Base-by-base conservation (phyloP, 1,284 basidiomycete genomes). In the Puccinia novopanici region DNA sequence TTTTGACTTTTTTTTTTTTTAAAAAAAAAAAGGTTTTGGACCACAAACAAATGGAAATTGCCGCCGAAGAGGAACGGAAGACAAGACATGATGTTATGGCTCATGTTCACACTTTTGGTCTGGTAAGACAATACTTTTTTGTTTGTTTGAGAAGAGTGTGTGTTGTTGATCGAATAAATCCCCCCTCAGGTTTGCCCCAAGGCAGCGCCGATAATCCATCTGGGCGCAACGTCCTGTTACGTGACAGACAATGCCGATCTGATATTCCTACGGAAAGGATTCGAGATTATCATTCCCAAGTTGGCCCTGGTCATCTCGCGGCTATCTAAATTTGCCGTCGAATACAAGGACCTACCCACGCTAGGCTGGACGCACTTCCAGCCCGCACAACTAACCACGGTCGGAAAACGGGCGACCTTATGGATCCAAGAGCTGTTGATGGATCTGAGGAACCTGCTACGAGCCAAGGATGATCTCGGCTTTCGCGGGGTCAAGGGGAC, bases 361-460 rank as follows among this genome's bases (percentile, higher is more conserved):
- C 89, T 99, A 59, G 97, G 97, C 0, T 99, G 98, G 88, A 99
- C 97, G 10, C 97, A 99, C 87, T 99, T 97, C 89, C 97, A 99
- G 87, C 95, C 97, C 5, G 97, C 97, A 9, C 97, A 99, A 87
- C 88, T 99, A 77, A 98, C 95, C 0, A 99, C 96, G 0, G 96
- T 99, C 57, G 97, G 97, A n/a, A 99, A 99, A 88, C 90, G 97
- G n/a, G 91, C 94, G 0, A 98, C 95, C 0, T 88, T 99, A 27
- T 99, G 97, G 96, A 92, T 99, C 71, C 78, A 80, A 90, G 97
- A 99, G 84, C 89, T 99, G 0, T 88, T 99, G 0, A 98, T 95
- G 96, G 96, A 99, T 86, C 88, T 99, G 83, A 89, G 96, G 37
- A 98, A 98, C 86, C 89, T 99, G 85, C 90, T 92, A 85, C 91